Percentiles rank a stretch among this genome's conserved stretches.
phyloP scores from a whole-genome alignment of 148 eudicot genomes.

The Silene uniflora region DNA sequence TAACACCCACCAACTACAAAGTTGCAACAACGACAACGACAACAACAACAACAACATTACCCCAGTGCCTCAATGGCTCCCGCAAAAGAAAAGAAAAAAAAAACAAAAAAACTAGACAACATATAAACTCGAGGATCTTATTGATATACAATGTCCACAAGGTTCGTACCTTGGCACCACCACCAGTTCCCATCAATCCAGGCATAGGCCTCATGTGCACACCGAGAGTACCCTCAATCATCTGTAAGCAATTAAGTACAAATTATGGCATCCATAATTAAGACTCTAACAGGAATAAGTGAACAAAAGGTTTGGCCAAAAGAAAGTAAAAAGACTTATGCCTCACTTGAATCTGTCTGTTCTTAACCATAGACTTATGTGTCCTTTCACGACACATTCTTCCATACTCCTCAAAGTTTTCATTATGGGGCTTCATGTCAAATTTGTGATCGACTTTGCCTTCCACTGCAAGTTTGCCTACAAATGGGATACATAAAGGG shows the following conservation, averaged over 20 bases:
- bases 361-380: slow-evolving; percentile 90
- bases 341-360: slow-evolving; percentile 76
- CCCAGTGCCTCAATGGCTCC: too few species aligned
- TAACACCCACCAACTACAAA: too few species aligned
- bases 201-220: slow-evolving; percentile 98
- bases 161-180: slow-evolving; percentile 59
- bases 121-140: too few species aligned
- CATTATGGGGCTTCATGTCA: slow-evolving; percentile 91
- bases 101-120: too few species aligned
- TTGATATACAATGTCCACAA: not conserved
- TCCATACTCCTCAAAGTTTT: slow-evolving; percentile 84
- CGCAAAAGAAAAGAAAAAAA: too few species aligned
- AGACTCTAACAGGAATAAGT: not conserved
- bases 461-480: slow-evolving; percentile 78
- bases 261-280: not conserved
- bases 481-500: not conserved
- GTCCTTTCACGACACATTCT: slow-evolving; percentile 95
- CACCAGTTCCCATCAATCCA: slow-evolving; percentile 74
- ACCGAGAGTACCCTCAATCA: slow-evolving; percentile 90
- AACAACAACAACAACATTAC: too few species aligned
- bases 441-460: slow-evolving; percentile 93
- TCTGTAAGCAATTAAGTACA: slow-evolving; percentile 36
- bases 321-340: not conserved
- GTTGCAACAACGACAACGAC: too few species aligned
- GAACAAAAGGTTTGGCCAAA: not conserved